phyloP scores from a whole-genome alignment of 1,139 yeast species.

The Saccharomyces uvarum region DNA sequence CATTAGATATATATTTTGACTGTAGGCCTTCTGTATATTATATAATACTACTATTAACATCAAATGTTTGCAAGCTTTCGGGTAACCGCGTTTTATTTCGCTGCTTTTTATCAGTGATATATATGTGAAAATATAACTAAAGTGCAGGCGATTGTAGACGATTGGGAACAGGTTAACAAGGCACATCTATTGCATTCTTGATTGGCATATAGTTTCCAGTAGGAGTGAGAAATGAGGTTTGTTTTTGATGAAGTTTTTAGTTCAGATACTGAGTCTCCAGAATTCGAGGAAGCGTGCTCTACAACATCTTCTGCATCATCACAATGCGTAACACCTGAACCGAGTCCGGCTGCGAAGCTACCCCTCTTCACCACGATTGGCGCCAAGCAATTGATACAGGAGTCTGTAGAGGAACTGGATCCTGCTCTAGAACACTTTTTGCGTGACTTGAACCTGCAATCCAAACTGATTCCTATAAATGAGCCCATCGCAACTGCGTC shows the following conservation, averaged over 20 bases:
- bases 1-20: constrained; percentile 1
- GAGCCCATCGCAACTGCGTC: neutral
- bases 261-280: constrained; percentile 9
- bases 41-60: neutral
- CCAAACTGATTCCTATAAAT: neutral
- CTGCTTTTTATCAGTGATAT: neutral
- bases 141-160: neutral
- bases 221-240: constrained; percentile 12
- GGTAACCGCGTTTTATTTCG: neutral
- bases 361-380: neutral
- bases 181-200: neutral
- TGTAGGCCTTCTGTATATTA: constrained; percentile 1
- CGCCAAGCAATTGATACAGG: neutral
- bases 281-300: constrained; percentile 3
- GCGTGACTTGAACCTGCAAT: neutral
- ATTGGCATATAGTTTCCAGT: neutral
- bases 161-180: neutral
- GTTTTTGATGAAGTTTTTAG: constrained; percentile 14
- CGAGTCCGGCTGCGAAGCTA: constrained; percentile 2
- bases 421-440: neutral
- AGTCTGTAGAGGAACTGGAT: neutral
- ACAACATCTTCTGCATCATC: constrained; percentile 5
- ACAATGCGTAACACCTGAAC: constrained; percentile 8
- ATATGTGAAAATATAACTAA: neutral
- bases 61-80: neutral